Evolutionary conservation across 495 filamentous ascomycete species (phyloP).

Genomic region (Platismatia glauca): DNA sequence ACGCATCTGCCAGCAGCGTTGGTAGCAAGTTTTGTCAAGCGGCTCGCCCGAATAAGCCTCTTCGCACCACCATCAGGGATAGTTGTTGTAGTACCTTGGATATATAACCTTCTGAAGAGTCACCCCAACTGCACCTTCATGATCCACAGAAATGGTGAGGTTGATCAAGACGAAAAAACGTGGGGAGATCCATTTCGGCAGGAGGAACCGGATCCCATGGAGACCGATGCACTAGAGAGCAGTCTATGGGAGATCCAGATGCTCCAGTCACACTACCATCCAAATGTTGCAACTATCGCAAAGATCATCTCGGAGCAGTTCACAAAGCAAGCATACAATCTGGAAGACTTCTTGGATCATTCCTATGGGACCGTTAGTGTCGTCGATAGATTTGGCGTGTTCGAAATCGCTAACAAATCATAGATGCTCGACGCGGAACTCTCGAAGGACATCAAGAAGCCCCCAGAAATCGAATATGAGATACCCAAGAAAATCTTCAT

Average conservation of each 20-base stretch:
- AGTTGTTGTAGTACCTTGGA: conserved; percentile 79
- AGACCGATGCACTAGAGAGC: conserved; percentile 81
- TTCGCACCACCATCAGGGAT: conserved; percentile 80
- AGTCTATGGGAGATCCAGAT: conserved; percentile 91
- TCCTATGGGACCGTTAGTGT: conserved; percentile 73
- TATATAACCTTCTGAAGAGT: conserved; percentile 87
- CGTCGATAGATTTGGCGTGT: neutral
- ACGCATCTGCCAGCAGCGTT: conserved; percentile 85
- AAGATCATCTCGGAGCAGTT: conserved; percentile 96
- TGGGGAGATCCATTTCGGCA: conserved; percentile 73
- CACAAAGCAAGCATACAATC: conserved; percentile 82
- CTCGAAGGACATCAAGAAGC: conserved; percentile 69
- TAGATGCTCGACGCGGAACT: conserved; percentile 77
- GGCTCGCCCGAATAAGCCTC: conserved; percentile 69
- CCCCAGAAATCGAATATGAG: conserved; percentile 83
- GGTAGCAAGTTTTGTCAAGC: conserved; percentile 93
- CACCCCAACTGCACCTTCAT: conserved; percentile 91
- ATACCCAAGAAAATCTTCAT: conserved; percentile 85
- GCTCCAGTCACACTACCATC: conserved; percentile 89
- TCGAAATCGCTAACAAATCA: conserved; percentile 1
- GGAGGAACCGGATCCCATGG: conserved; percentile 69
- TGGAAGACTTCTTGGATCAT: conserved; percentile 96
- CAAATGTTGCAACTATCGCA: conserved; percentile 88
- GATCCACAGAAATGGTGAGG: conserved; percentile 67
- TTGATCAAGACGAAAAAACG: conserved; percentile 45